Percentiles rank a stretch among this genome's conserved stretches.
Conservation (phyloP, 345 rosid species). For the Adansonia digitata region DNA sequence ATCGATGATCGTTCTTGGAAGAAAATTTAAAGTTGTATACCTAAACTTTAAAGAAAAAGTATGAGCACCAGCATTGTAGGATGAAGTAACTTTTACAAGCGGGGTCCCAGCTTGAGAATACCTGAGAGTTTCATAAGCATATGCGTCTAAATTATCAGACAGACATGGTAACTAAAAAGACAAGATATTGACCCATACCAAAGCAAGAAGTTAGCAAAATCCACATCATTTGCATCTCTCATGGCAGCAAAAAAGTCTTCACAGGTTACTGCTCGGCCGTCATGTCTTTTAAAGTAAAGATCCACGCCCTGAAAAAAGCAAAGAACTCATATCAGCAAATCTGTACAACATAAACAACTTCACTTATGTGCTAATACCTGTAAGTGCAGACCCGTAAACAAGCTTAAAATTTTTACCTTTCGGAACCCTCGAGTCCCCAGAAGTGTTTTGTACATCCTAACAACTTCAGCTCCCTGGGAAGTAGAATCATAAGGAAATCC, state of each 20-base stretch:
- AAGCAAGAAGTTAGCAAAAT: slow-evolving; percentile 84
- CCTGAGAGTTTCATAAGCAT: slow-evolving; percentile 39
- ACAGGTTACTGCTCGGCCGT: slow-evolving; percentile 94
- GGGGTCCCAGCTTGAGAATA: slow-evolving; percentile 99
- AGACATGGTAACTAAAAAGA: slow-evolving; percentile 7
- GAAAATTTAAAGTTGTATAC: slow-evolving; percentile 25
- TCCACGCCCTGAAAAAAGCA: slow-evolving; percentile 92
- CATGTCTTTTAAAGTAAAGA: slow-evolving; percentile 90
- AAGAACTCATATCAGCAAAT: slow-evolving; percentile 2
- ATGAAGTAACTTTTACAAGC: slow-evolving; percentile 68
- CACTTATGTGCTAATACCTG: neutral
- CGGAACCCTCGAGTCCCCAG: slow-evolving; percentile 85
- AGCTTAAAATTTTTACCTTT: slow-evolving; percentile 47
- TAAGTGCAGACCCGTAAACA: neutral
- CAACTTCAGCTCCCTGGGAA: slow-evolving; percentile 96
- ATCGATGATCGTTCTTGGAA: neutral
- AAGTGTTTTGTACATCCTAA: slow-evolving; percentile 98
- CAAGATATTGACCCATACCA: slow-evolving; percentile 44
- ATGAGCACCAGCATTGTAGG: slow-evolving; percentile 64
- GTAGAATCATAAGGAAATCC: slow-evolving; percentile 3
- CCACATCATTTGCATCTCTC: slow-evolving; percentile 93
- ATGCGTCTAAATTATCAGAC: slow-evolving; percentile 2
- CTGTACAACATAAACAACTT: neutral
- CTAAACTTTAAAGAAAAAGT: slow-evolving; percentile 86
- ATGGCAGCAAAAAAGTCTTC: slow-evolving; percentile 95